Evolutionary conservation across 108 stramenopile species (phyloP), one percentile per base, ranked within the genome.

Genomic region (Nitzschia palea): DNA sequence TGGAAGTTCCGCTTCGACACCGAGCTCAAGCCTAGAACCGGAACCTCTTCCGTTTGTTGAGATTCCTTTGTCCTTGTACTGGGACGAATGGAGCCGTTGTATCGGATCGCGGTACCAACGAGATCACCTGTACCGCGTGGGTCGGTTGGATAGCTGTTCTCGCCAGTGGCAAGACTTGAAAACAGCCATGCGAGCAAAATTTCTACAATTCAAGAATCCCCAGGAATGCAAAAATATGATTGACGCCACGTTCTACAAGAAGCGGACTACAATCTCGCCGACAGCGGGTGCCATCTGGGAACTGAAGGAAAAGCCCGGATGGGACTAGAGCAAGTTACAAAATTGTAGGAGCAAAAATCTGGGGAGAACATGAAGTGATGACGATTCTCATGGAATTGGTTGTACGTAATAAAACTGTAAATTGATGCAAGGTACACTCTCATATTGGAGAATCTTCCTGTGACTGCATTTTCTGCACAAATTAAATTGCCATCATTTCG

Each of bases 201-300:
- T 84, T 9, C 32, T 45, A 44, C 50, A 61, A 14, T 55, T 29
- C 45, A 73, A 73, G 22, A 74, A 85, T 63, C 73, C 71, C 25
- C 55, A 81, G 1, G 68, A 79, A 57, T 88, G 88, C 17, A 31
- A 67, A 44, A 30, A 69, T 65, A 22, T 93, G 43, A 37, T 89
- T 9, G 82, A 74, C 33, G 44, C 61, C 17, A 93, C 91, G 3
- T 76, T 78, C 55, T 93, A 85, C 69, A 68, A 70, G 36, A 72
- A 83, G 44, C 76, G 82, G 61, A 73, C 74, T 43, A 84, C 69
- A 33, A 70, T 71, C 25, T 88, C 87, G 36, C 87, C 92, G 1
- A 93, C 92, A 57, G 87, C 87, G 3, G 89, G 89, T 35, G 73
- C 81, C 42, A 90, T 93, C 66, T 93, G 92, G 92, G 87, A 90